Evolutionary conservation across 2,329 filamentous ascomycete genomes (phyloP).

Genomic region (Epichloe festucae): DNA sequence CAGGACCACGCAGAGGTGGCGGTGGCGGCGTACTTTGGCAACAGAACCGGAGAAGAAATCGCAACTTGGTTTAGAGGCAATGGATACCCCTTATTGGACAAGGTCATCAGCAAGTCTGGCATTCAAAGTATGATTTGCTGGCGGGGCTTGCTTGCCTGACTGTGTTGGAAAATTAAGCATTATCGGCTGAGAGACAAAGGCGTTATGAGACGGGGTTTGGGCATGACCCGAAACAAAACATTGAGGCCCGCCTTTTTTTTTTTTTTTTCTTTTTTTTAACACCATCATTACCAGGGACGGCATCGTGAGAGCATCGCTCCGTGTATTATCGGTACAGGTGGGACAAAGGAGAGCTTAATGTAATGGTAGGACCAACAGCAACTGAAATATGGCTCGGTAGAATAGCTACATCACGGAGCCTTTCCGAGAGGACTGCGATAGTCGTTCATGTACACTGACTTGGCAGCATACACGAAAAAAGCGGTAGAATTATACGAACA

Average conservation of each 20-base stretch:
- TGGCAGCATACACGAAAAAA: not conserved
- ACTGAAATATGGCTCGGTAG: not conserved
- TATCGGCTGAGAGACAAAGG: not conserved
- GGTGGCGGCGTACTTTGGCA: constrained; percentile 37
- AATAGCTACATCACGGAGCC: not conserved
- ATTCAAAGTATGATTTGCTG: too few relatives aligned
- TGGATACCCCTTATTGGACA: not conserved
- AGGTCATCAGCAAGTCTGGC: not conserved
- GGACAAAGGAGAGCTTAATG: not conserved
- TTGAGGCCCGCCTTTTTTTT: too few relatives aligned
- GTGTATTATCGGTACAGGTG: not conserved
- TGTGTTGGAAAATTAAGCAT: not conserved
- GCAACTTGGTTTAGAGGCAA: constrained; percentile 36
- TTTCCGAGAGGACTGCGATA: not conserved
- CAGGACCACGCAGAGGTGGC: constrained; percentile 14
- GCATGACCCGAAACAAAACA: not conserved
- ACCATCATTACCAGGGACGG: not conserved
- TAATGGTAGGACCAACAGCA: not conserved
- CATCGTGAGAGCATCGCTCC: not conserved
- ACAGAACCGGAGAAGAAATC: constrained; percentile 35
- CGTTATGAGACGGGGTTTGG: not conserved
- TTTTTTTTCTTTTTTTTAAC: not conserved
- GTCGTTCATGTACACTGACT: not conserved
- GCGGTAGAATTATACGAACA: not conserved
- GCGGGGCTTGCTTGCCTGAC: not conserved